Evolutionary conservation across 306 rosid species (phyloP).

Genomic region (Cucurbita ficifolia): DNA sequence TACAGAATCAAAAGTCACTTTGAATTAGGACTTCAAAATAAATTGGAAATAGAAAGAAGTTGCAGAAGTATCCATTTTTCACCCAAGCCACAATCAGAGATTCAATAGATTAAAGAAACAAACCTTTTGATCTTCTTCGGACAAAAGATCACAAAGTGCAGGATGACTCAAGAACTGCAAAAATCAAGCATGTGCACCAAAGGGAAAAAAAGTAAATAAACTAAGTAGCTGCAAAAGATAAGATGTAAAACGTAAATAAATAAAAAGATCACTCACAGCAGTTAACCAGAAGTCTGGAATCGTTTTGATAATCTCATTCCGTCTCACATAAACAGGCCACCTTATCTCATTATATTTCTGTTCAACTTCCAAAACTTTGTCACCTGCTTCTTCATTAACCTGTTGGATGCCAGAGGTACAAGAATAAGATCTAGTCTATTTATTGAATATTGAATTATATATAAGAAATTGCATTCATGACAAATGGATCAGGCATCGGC

Average conservation of each 20-base stretch:
- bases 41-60: neutral
- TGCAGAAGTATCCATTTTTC: neutral
- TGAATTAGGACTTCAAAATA: neutral
- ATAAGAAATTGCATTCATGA: neutral
- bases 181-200: neutral
- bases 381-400: conserved; percentile 75
- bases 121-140: conserved; percentile 53
- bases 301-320: conserved; percentile 48
- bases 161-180: conserved; percentile 89
- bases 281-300: conserved; percentile 89
- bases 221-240: neutral
- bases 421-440: neutral
- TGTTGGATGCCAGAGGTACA: conserved; percentile 17
- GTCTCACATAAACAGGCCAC: conserved; percentile 44
- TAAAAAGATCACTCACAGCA: conserved; percentile 44
- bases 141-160: conserved; percentile 50
- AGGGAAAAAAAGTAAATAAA: neutral
- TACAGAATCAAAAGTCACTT: neutral
- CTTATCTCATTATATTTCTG: conserved; percentile 61
- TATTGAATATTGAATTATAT: neutral
- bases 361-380: conserved; percentile 55
- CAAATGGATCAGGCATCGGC: neutral
- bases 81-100: neutral
- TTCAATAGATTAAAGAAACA: conserved; percentile 1
- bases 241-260: neutral